phyloP scores from a whole-genome alignment of 768 basidiomycete species.

The Tephrocybe sp. region DNA sequence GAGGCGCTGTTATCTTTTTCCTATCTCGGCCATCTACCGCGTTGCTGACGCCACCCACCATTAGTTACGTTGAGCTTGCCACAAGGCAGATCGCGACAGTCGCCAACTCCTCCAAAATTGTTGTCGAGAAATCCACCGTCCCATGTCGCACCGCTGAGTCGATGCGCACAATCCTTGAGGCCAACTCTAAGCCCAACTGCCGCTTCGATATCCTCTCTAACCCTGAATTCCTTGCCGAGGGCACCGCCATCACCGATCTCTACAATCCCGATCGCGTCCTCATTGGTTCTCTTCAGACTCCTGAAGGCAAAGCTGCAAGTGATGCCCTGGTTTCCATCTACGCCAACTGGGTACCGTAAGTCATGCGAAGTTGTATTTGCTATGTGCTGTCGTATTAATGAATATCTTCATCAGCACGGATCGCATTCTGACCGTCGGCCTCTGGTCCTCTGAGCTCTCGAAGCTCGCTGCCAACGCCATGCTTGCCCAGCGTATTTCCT shows the following conservation, averaged over 20 bases:
- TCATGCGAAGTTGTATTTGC: slow-evolving; percentile 18
- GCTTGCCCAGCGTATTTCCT: slow-evolving; percentile 98
- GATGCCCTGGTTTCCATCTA: slow-evolving; percentile 77
- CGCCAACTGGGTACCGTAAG: slow-evolving; percentile 94
- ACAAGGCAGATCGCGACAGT: slow-evolving; percentile 95
- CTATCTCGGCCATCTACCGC: slow-evolving; percentile 3
- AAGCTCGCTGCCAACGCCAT: slow-evolving; percentile 99
- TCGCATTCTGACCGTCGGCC: slow-evolving; percentile 87
- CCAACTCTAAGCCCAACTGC: slow-evolving; percentile 90
- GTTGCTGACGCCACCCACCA: slow-evolving; percentile 7
- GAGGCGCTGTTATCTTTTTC: neutral
- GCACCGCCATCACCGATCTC: slow-evolving; percentile 91
- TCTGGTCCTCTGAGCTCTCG: slow-evolving; percentile 98
- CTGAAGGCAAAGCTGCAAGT: slow-evolving; percentile 82
- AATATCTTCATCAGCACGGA: slow-evolving; percentile 46
- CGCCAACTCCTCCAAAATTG: slow-evolving; percentile 90
- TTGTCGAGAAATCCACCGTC: slow-evolving; percentile 99
- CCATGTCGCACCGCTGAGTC: slow-evolving; percentile 98
- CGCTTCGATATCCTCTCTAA: slow-evolving; percentile 98
- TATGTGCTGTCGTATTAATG: neutral
- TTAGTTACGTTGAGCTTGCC: slow-evolving; percentile 93
- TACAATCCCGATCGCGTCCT: slow-evolving; percentile 91
- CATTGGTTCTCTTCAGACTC: slow-evolving; percentile 91
- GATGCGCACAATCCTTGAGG: slow-evolving; percentile 98
- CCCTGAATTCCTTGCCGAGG: slow-evolving; percentile 98